A percentile compares a stretch with the other conserved stretches of the same genome.
These are phyloP conservation scores for Vittaforma corneae DNA, from an alignment of 371 early-diverging fungal species.

Conservation along the genomic window DNA sequence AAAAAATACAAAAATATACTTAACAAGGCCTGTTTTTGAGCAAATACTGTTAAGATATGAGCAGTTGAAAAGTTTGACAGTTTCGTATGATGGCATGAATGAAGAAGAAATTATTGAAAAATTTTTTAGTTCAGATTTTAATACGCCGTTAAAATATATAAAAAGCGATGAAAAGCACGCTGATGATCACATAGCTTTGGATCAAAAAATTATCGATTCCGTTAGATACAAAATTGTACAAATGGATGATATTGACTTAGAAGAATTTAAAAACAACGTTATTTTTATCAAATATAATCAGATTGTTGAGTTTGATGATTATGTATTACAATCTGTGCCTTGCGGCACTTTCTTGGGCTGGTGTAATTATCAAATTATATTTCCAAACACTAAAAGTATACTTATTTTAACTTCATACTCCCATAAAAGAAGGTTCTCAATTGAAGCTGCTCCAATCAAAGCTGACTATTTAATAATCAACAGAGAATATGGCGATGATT, in stretches of 20 bases:
- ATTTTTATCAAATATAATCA: slow-evolving; percentile 16
- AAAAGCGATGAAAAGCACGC: neutral
- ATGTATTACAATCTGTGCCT: neutral
- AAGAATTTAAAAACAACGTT: slow-evolving; percentile 11
- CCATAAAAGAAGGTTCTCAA: neutral
- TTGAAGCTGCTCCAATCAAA: neutral
- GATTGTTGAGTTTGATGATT: neutral
- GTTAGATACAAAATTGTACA: neutral
- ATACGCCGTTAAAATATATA: neutral
- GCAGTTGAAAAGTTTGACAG: neutral
- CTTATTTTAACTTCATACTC: slow-evolving; percentile 7
- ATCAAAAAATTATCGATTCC: neutral
- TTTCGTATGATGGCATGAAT: slow-evolving; percentile 10
- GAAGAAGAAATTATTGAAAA: neutral
- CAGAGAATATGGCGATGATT: neutral
- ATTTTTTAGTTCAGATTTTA: neutral
- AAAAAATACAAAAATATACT: neutral
- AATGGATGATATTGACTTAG: slow-evolving; percentile 25
- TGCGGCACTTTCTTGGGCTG: slow-evolving; percentile 25
- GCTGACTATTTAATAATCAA: slow-evolving; percentile 16
- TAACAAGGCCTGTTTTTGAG: slow-evolving; percentile 17
- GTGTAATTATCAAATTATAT: slow-evolving; percentile 13
- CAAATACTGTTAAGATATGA: slow-evolving; percentile 23
- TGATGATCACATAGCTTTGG: neutral
- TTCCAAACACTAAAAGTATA: neutral